Conservation (phyloP, 1,139 yeast genomes). For the Waltiozyma sp. region DNA sequence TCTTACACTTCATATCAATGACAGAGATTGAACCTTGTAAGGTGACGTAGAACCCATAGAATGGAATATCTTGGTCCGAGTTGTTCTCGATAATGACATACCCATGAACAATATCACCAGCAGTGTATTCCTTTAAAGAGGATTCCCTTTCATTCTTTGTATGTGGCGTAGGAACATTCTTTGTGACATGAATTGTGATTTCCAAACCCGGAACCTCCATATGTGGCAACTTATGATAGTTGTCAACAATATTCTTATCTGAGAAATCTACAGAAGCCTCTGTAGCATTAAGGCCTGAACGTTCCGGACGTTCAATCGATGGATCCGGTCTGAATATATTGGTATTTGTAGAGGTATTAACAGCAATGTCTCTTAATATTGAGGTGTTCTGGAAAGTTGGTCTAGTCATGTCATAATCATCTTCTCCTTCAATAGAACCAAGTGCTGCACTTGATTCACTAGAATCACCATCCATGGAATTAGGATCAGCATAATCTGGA, state of each 20-base stretch:
- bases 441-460: background rate
- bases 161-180: constrained; percentile 21
- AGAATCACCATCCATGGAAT: background rate
- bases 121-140: constrained; percentile 34
- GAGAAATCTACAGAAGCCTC: constrained; percentile 1
- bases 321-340: background rate
- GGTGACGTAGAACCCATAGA: constrained; percentile 48
- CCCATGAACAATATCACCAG: constrained; percentile 49
- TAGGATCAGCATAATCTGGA: constrained; percentile 6
- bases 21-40: constrained; percentile 37
- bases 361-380: background rate
- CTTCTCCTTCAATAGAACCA: background rate
- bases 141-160: constrained; percentile 20
- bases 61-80: constrained; percentile 30
- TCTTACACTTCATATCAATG: constrained; percentile 19
- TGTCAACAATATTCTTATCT: constrained; percentile 8
- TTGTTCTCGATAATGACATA: constrained; percentile 35
- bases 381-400: background rate
- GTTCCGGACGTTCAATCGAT: background rate
- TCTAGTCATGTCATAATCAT: no score
- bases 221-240: constrained; percentile 9
- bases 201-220: constrained; percentile 18
- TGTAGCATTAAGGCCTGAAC: background rate
- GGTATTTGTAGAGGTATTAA: background rate
- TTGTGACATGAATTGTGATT: constrained; percentile 25